phyloP scores from a whole-genome alignment of 1,284 basidiomycete species.

The Cutaneotrichosporon mucoides region DNA sequence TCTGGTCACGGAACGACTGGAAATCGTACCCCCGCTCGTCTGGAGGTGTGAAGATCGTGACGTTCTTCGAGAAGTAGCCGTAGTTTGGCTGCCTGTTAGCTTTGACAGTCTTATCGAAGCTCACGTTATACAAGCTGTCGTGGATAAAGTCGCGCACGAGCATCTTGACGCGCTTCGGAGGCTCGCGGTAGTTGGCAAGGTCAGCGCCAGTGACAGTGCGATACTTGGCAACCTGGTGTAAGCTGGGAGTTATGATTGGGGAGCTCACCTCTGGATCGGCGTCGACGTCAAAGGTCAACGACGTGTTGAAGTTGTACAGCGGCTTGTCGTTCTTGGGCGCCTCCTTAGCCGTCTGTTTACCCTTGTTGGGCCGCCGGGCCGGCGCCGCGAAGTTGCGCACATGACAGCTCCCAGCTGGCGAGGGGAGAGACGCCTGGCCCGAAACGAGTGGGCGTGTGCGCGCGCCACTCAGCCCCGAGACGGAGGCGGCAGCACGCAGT shows the following conservation, averaged over 20 bases:
- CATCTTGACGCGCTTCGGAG: conserved; percentile 84
- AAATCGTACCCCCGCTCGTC: conserved; percentile 61
- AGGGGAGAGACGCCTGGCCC: not conserved
- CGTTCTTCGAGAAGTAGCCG: conserved; percentile 92
- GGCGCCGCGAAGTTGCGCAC: not conserved
- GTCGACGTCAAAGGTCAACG: conserved; percentile 35
- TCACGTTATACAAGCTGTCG: conserved; percentile 84
- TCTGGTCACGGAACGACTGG: conserved; percentile 59
- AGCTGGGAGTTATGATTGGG: not conserved
- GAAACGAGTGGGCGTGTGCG: not conserved
- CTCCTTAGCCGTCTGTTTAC: not conserved
- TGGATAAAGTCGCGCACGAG: conserved; percentile 95
- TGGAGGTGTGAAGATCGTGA: conserved; percentile 73
- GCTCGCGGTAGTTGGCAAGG: conserved; percentile 58
- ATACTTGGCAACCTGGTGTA: conserved; percentile 45
- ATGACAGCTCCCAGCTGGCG: not conserved
- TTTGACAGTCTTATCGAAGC: conserved; percentile 3
- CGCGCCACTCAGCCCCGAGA: not conserved
- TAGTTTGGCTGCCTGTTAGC: conserved; percentile 65
- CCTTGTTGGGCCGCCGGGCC: not conserved
- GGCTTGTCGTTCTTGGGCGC: conserved; percentile 12
- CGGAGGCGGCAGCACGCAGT: not conserved
- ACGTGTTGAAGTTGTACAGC: conserved; percentile 48
- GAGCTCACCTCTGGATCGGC: conserved; percentile 43
- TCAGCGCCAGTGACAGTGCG: conserved; percentile 69